A percentile compares a stretch with the other conserved stretches of the same genome.
Evolutionary conservation across 2,329 filamentous ascomycete species (phyloP).

Genomic region (Colletotrichum sp.): DNA sequence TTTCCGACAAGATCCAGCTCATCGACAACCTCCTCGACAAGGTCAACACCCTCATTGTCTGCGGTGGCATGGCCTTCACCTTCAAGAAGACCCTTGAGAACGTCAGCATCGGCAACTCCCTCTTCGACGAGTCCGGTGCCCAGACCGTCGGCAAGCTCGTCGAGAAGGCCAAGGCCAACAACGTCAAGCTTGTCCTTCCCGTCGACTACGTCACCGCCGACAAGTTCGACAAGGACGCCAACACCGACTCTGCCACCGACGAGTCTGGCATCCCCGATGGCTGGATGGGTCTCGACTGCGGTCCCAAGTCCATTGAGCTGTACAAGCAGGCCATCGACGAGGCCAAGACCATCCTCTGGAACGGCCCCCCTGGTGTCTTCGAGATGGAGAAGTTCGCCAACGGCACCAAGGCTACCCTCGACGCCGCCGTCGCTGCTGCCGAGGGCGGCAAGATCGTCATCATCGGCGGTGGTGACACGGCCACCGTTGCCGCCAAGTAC

Average conservation of each 20-base stretch:
- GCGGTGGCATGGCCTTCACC: constrained; percentile 98
- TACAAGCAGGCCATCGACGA: constrained; percentile 88
- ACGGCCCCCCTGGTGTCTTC: constrained; percentile 96
- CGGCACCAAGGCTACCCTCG: constrained; percentile 90
- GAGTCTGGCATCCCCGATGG: constrained; percentile 90
- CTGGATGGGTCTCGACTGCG: constrained; percentile 98
- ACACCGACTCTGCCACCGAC: constrained; percentile 82
- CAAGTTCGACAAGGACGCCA: constrained; percentile 88
- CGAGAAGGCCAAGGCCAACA: constrained; percentile 96
- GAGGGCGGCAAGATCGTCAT: constrained; percentile 93
- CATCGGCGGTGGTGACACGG: constrained; percentile 97
- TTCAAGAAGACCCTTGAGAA: constrained; percentile 99
- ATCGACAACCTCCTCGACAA: constrained; percentile 99
- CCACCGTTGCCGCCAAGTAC: constrained; percentile 97
- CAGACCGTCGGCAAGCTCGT: constrained; percentile 89
- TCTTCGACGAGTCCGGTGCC: constrained; percentile 93
- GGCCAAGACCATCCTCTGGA: constrained; percentile 98
- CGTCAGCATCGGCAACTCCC: constrained; percentile 85
- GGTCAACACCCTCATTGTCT: constrained; percentile 96
- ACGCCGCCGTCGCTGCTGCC: constrained; percentile 83
- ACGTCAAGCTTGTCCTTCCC: constrained; percentile 92
- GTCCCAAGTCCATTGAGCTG: constrained; percentile 84
- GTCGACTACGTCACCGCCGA: constrained; percentile 96
- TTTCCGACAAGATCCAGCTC: constrained; percentile 99
- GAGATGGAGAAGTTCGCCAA: constrained; percentile 94